Evolutionary conservation across 2,329 filamentous ascomycete genomes (phyloP).

Genomic region (Cladosporium sp.): DNA sequence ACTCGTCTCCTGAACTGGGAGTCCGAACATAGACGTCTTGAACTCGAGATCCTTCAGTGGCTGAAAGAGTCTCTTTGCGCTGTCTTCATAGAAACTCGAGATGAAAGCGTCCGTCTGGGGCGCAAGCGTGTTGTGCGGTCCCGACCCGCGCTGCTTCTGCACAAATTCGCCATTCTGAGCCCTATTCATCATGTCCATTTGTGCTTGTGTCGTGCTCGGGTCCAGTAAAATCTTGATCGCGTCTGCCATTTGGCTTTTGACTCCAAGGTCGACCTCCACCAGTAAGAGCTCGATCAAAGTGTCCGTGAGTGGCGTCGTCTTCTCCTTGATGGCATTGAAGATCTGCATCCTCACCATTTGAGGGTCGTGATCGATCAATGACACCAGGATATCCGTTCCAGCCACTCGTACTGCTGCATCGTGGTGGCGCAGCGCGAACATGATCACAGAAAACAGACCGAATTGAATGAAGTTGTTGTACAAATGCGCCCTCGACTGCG

Average conservation of each 20-base stretch:
- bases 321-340: constrained; percentile 84
- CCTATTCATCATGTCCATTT: constrained; percentile 51
- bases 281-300: constrained; percentile 87
- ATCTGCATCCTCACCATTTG: constrained; percentile 91
- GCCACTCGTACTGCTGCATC: constrained; percentile 84
- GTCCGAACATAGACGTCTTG: constrained; percentile 44
- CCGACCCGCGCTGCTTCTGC: constrained; percentile 49
- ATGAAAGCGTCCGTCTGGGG: constrained; percentile 82
- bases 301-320: constrained; percentile 78
- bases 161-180: constrained; percentile 60
- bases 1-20: constrained; percentile 79
- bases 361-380: constrained; percentile 91
- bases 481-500: constrained; percentile 68
- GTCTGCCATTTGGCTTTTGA: constrained; percentile 93
- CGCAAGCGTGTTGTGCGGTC: constrained; percentile 25
- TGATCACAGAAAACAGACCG: constrained; percentile 82
- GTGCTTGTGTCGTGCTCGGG: constrained; percentile 54
- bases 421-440: constrained; percentile 78
- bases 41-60: constrained; percentile 76
- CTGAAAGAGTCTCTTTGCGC: constrained; percentile 76
- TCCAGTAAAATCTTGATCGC: constrained; percentile 91
- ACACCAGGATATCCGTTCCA: constrained; percentile 86
- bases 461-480: constrained; percentile 87
- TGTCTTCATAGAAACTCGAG: constrained; percentile 81
- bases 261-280: constrained; percentile 84